These are phyloP conservation scores for Saccharomyces pastorianus DNA, from an alignment of 1,139 yeast species.

Conservation along the genomic window DNA sequence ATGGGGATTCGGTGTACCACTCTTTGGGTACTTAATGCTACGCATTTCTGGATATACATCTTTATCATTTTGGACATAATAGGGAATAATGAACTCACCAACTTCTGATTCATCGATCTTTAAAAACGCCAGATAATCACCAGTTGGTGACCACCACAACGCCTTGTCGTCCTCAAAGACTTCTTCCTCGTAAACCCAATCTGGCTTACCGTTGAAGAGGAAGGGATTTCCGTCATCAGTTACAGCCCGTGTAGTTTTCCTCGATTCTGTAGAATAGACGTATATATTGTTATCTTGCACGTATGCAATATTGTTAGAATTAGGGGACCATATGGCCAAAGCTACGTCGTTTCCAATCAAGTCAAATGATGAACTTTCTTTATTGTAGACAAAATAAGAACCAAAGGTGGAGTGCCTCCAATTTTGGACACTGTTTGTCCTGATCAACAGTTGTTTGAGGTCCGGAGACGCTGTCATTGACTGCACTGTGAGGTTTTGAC, in stretches of 20 bases:
- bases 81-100: conserved; percentile 61
- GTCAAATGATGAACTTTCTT: conserved; percentile 31
- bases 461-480: conserved; percentile 57
- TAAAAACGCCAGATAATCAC: conserved; percentile 55
- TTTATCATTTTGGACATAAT: conserved; percentile 47
- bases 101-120: conserved; percentile 71
- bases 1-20: conserved; percentile 71
- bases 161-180: conserved; percentile 60
- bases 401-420: conserved; percentile 83
- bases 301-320: conserved; percentile 58
- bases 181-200: conserved; percentile 98
- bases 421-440: conserved; percentile 49
- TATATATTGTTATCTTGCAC: conserved; percentile 64
- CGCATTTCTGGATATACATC: conserved; percentile 60
- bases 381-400: conserved; percentile 56
- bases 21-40: conserved; percentile 78
- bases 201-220: conserved; percentile 88
- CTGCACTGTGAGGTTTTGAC: conserved; percentile 41
- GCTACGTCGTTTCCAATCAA: conserved; percentile 32
- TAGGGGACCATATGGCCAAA: conserved; percentile 73
- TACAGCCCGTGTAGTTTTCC: conserved; percentile 23
- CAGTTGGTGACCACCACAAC: conserved; percentile 86
- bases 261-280: conserved; percentile 37
- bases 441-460: conserved; percentile 46
- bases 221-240: conserved; percentile 55